These are phyloP conservation scores for Aspergillus saccharolyticus DNA, from an alignment of 495 filamentous ascomycete genomes.

Conservation along the genomic window DNA sequence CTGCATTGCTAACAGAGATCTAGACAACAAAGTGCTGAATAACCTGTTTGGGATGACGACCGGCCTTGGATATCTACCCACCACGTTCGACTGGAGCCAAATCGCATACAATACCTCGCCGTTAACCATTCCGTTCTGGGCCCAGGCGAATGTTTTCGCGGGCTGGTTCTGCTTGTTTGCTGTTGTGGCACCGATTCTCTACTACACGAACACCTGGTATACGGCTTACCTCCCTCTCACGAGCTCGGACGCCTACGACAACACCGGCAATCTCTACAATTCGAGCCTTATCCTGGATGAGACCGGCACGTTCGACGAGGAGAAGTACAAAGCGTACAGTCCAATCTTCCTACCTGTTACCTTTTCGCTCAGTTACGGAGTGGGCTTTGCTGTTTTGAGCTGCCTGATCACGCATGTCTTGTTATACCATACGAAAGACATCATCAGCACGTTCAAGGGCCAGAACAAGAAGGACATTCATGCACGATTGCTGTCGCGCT, in stretches of 20 bases:
- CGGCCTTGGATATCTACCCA: constrained; percentile 74
- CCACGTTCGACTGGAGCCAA: constrained; percentile 91
- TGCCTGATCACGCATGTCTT: constrained; percentile 31
- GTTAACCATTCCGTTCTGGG: constrained; percentile 81
- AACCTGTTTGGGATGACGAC: constrained; percentile 74
- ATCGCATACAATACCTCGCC: constrained; percentile 87
- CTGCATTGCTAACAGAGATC: not conserved
- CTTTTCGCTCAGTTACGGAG: constrained; percentile 69
- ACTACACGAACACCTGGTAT: constrained; percentile 70
- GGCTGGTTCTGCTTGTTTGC: constrained; percentile 80
- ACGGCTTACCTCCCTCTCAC: constrained; percentile 76
- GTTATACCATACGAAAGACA: constrained; percentile 16
- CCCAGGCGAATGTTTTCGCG: constrained; percentile 77
- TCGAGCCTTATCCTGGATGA: constrained; percentile 66
- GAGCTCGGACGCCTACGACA: constrained; percentile 69
- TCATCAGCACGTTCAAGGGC: constrained; percentile 15
- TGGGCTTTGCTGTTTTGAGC: constrained; percentile 73
- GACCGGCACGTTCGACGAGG: constrained; percentile 63
- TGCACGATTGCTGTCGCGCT: constrained; percentile 66
- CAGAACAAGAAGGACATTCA: constrained; percentile 63
- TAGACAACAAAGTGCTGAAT: constrained; percentile 32
- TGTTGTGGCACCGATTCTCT: constrained; percentile 69
- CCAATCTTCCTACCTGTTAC: constrained; percentile 74
- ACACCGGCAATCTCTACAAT: constrained; percentile 68
- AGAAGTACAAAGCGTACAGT: constrained; percentile 68